phyloP scores from a whole-genome alignment of 495 filamentous ascomycete species.

The Trichoderma parareesei region DNA sequence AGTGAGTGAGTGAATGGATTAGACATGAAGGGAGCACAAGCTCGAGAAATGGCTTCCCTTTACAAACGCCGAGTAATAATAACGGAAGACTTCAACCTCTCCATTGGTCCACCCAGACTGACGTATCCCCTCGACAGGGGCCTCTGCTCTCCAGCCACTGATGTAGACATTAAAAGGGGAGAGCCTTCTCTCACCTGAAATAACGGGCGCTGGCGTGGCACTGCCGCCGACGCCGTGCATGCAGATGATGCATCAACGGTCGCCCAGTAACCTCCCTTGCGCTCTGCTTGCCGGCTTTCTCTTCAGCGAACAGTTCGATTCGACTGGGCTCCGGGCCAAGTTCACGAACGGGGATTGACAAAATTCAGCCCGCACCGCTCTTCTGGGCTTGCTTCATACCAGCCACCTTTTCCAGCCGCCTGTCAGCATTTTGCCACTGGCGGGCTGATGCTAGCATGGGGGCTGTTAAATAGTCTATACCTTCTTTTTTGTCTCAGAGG shows the following conservation, averaged over 20 bases:
- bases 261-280: background rate
- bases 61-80: background rate
- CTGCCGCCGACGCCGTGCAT: conserved; percentile 6
- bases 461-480: too few species aligned
- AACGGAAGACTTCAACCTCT: background rate
- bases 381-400: background rate
- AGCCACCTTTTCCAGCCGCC: conserved; percentile 1
- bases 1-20: too few species aligned
- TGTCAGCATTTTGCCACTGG: conserved; percentile 3
- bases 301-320: background rate
- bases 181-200: background rate
- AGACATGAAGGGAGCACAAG: too few species aligned
- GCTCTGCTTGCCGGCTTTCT: background rate
- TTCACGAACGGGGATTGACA: background rate
- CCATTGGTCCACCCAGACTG: background rate
- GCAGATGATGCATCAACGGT: background rate
- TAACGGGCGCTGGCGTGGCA: conserved; percentile 7
- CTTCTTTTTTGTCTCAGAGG: background rate
- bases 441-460: background rate
- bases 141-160: background rate
- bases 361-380: background rate
- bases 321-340: background rate
- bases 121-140: background rate
- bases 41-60: background rate
- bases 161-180: background rate